Percentiles rank a stretch among this genome's conserved stretches.
Conservation (phyloP, 106 monocot genomes). For the Dendrobium huoshanense region DNA sequence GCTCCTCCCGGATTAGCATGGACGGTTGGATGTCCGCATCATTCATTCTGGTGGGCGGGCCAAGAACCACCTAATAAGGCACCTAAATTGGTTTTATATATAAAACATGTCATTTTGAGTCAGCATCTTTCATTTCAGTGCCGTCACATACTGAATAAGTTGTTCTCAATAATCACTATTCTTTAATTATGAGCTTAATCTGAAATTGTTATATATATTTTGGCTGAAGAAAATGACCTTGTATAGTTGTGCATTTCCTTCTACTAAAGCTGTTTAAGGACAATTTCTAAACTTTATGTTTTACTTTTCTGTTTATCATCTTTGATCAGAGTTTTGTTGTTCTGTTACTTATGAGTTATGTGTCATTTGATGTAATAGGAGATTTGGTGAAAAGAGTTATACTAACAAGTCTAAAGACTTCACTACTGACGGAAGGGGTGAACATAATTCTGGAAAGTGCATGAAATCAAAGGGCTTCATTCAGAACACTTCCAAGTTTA, state of each 20-base stretch:
- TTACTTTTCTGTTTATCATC: not conserved
- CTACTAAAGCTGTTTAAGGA: not conserved
- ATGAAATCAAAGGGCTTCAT: slow-evolving; percentile 23
- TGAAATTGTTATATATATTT: not conserved
- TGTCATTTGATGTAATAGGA: not conserved
- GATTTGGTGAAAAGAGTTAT: slow-evolving; percentile 28
- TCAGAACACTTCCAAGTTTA: slow-evolving; percentile 7
- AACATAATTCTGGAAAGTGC: slow-evolving; percentile 43
- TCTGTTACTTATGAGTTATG: not conserved
- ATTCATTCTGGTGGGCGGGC: not conserved
- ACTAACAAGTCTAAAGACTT: slow-evolving; percentile 36
- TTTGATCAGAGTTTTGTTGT: not conserved
- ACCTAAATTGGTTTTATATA: not conserved
- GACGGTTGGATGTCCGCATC: no score
- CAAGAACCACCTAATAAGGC: not conserved
- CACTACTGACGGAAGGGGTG: slow-evolving; percentile 56
- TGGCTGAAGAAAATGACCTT: not conserved
- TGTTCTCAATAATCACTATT: not conserved
- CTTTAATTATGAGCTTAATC: not conserved
- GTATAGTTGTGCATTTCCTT: not conserved
- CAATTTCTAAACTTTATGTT: not conserved
- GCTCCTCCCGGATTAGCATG: no score
- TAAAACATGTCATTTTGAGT: not conserved
- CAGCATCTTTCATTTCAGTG: not conserved
- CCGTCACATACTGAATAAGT: not conserved